Evolutionary conservation across 192 early-diverging fungal genomes (phyloP), one percentile per base, ranked within the genome.

Genomic region (Gryganskiella cystojenkinii): DNA sequence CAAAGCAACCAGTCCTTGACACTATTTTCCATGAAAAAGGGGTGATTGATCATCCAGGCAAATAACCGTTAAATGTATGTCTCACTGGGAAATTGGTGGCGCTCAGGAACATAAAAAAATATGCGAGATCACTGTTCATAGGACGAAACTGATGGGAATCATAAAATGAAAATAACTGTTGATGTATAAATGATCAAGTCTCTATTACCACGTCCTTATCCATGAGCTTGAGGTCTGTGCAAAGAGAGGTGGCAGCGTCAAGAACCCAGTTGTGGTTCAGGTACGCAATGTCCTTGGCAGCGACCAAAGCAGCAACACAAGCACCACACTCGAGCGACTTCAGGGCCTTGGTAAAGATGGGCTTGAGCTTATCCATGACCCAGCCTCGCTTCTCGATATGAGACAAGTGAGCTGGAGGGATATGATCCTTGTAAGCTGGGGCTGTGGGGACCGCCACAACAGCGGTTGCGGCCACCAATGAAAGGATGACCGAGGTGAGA

Each of bases 1-100:
- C 24, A 64, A 70, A 59, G 60, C 40, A 9, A 82, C 56, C 19
- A 80, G 30, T n/a, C 81, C 81, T 15, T 75, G 45, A 49, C 83
- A 85, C 81, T 85, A 46, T 24, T 51, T 14, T 40, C 55, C 55
- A 10, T 56, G 31, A n/a, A n/a, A n/a, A n/a, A n/a, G n/a, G n/a
- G n/a, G n/a, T n/a, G n/a, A n/a, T n/a, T n/a, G n/a, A n/a, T n/a
- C n/a, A n/a, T n/a, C n/a, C n/a, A n/a, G n/a, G n/a, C n/a, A n/a
- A n/a, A n/a, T n/a, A n/a, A n/a, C n/a, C n/a, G n/a, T n/a, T n/a
- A n/a, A n/a, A n/a, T n/a, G n/a, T n/a, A n/a, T n/a, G n/a, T n/a
- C n/a, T n/a, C n/a, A n/a, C n/a, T n/a, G n/a, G n/a, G n/a, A n/a
- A n/a, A n/a, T n/a, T n/a, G n/a, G n/a, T n/a, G n/a, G n/a, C n/a